A percentile compares a stretch with the other conserved stretches of the same genome.
Evolutionary conservation across 768 basidiomycete genomes (phyloP).

Genomic region (Infundibulicybe gibba): DNA sequence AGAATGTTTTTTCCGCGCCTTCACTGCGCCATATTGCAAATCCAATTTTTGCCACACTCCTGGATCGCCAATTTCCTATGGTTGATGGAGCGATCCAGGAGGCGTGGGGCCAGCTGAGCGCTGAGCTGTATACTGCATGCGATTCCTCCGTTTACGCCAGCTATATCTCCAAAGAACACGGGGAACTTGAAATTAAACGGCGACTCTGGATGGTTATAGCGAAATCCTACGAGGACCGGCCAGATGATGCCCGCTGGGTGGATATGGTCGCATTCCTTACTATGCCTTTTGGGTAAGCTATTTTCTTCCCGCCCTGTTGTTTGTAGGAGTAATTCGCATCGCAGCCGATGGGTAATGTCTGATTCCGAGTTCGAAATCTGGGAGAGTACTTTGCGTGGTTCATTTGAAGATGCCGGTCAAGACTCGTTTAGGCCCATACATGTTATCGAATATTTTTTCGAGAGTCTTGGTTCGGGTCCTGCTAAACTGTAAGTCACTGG

Average conservation of each 20-base stretch:
- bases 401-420: slow-evolving; percentile 20
- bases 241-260: slow-evolving; percentile 28
- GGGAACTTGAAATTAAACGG: slow-evolving; percentile 30
- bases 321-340: slow-evolving; percentile 1
- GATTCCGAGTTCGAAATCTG: slow-evolving; percentile 38
- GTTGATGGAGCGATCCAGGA: slow-evolving; percentile 30
- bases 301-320: background rate
- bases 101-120: slow-evolving; percentile 48
- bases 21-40: slow-evolving; percentile 43
- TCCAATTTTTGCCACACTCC: slow-evolving; percentile 37
- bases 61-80: slow-evolving; percentile 40
- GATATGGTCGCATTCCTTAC: slow-evolving; percentile 40
- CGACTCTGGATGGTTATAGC: slow-evolving; percentile 48
- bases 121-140: slow-evolving; percentile 39
- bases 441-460: slow-evolving; percentile 25
- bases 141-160: slow-evolving; percentile 34
- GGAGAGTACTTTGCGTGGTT: slow-evolving; percentile 29
- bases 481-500: slow-evolving; percentile 5
- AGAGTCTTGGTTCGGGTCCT: slow-evolving; percentile 17
- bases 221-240: slow-evolving; percentile 20
- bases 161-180: slow-evolving; percentile 20
- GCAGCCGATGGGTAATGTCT: slow-evolving; percentile 44
- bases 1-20: slow-evolving; percentile 37
- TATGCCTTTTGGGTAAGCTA: slow-evolving; percentile 43
- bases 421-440: slow-evolving; percentile 9